phyloP scores from a whole-genome alignment of 2,329 filamentous ascomycete species.

The Lachnellula subtilissima region DNA sequence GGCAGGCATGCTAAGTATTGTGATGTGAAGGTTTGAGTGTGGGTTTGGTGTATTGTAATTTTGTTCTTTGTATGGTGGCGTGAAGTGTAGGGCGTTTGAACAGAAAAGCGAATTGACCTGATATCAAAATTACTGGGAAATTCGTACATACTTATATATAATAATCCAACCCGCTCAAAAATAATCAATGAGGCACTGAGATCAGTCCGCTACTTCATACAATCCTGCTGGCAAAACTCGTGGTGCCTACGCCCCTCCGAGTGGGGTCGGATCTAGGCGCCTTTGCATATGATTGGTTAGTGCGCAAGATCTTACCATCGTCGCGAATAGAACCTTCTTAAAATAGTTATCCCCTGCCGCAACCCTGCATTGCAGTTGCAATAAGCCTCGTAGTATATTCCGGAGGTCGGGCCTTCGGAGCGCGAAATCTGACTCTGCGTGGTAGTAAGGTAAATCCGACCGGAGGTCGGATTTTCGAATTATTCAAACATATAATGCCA shows the following conservation, averaged over 20 bases:
- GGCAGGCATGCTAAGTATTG: neutral
- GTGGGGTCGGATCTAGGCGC: neutral
- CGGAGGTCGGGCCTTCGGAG: no score
- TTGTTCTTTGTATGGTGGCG: neutral
- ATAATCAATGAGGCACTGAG: neutral
- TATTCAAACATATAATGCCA: no score
- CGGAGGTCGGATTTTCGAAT: no score
- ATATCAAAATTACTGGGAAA: neutral
- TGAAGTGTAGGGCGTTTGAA: neutral
- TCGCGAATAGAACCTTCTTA: no score
- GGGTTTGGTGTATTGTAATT: neutral
- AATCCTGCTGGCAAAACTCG: neutral
- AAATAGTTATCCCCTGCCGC: no score
- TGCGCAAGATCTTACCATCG: neutral
- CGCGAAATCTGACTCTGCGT: no score
- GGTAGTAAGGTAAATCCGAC: no score
- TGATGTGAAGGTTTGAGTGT: neutral
- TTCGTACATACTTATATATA: no score
- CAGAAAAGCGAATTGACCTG: neutral
- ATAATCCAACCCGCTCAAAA: neutral
- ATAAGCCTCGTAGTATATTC: no score
- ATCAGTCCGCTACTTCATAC: neutral
- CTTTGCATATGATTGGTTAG: neutral
- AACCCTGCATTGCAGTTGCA: no score
- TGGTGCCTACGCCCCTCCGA: neutral